Base-by-base conservation (phyloP, 345 rosid genomes). In the Clarkia xantiana region DNA sequence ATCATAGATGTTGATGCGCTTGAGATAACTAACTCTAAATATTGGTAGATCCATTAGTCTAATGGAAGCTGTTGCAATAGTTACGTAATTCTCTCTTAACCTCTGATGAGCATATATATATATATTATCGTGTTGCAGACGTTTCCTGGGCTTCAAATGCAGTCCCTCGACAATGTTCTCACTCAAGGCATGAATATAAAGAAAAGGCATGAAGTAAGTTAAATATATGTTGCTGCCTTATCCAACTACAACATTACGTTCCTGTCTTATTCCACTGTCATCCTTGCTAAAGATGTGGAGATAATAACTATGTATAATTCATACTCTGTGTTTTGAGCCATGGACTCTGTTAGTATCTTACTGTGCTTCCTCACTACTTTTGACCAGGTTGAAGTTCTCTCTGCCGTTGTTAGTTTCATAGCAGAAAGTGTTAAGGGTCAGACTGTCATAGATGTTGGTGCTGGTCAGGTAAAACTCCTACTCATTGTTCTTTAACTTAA, bases 111-210 rank as follows among this genome's bases (percentile, higher is more conserved):
- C 36, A 29, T 29, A 5, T 29, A 29, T 18, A 54, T 16, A 34
- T 47, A 17, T 18, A 36, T 53, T 58, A 19, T 39, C 42, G 44
- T 58, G 23, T 58, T 69, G 62, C 69, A 85, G 95, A 62, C 71
- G 44, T 72, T 76, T 9, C 73, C 76, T 2, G 77, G 73, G 48
- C 63, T 77, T 50, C 66, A 64, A 34, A 50, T 66, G 56, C 65
- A 62, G 25, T 62, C 86, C 9, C 72, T 82, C 50, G 63, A 62
- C 58, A 71, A 69, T n/a, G 94, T 86, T 47, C 88, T 86, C 59
- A 56, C 79, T 11, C 97, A 80, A 72, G 97, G 95, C 55, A 82
- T 90, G 97, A 90, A 76, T 73, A 19, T 62, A 52, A 85, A 90
- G 88, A 85, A 90, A 63, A 79, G 74, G 52, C 97, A 90, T 54